phyloP scores from a whole-genome alignment of 176 grass and related monocot genomes.

The Rhynchospora pubera region DNA sequence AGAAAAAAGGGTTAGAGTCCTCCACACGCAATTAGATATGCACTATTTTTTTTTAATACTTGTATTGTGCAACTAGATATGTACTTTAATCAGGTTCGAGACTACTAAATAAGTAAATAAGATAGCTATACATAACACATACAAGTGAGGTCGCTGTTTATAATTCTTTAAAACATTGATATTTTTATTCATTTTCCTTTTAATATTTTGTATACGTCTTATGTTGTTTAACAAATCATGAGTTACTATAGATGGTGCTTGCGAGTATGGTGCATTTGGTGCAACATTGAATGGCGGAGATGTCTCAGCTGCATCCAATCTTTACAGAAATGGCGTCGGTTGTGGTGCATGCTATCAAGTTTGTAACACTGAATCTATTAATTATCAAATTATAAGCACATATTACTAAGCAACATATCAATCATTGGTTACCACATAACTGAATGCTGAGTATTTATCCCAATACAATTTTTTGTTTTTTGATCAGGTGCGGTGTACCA shows the following conservation, averaged over 20 bases:
- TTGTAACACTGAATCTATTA: background rate
- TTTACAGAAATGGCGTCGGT: constrained; percentile 69
- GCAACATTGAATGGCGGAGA: constrained; percentile 48
- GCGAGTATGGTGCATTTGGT: constrained; percentile 42
- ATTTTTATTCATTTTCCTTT: background rate
- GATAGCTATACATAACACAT: background rate
- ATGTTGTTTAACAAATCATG: background rate
- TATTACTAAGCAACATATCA: background rate
- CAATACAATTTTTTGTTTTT: background rate
- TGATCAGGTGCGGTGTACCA: constrained; percentile 37
- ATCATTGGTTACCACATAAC: background rate
- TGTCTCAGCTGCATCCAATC: constrained; percentile 47
- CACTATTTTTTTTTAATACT: too few species aligned
- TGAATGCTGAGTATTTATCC: background rate
- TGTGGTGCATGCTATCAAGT: constrained; percentile 72
- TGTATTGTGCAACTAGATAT: background rate
- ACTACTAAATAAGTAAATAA: background rate
- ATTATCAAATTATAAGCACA: background rate
- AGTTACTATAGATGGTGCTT: constrained; percentile 37
- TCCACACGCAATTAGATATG: too few species aligned
- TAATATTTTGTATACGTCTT: background rate
- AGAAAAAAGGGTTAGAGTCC: background rate
- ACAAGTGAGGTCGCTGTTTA: background rate
- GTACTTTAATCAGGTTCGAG: background rate
- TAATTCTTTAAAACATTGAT: background rate